These are phyloP conservation scores for Termitomyces sp. DNA, from an alignment of 768 basidiomycete species.

Conservation along the genomic window DNA sequence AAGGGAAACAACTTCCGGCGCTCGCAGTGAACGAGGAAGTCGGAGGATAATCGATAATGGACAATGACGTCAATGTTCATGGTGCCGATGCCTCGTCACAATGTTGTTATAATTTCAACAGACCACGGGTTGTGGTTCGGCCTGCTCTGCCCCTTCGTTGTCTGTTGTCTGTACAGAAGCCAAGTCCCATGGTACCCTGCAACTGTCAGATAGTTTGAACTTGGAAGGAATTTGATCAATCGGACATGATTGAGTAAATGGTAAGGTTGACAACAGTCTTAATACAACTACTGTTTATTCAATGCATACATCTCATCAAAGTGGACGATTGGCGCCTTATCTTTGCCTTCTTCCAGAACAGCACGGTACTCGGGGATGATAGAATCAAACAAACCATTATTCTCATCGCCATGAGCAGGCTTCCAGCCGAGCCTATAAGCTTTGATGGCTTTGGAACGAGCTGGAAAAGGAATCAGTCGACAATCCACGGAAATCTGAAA, in stretches of 20 bases:
- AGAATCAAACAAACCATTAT: constrained; percentile 12
- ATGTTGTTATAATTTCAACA: too few species aligned
- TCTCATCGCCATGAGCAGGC: constrained; percentile 10
- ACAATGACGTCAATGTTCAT: too few species aligned
- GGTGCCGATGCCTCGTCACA: too few species aligned
- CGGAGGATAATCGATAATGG: too few species aligned
- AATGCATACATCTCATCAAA: constrained; percentile 16
- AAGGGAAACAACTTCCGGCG: too few species aligned
- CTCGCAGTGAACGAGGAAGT: too few species aligned
- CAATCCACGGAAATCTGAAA: neutral
- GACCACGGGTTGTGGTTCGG: too few species aligned
- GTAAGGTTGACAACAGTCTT: neutral
- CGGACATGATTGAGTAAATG: neutral
- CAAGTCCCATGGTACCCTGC: too few species aligned
- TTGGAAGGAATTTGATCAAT: neutral
- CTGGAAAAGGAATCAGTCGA: neutral
- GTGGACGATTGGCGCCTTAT: constrained; percentile 12
- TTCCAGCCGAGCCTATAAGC: constrained; percentile 12
- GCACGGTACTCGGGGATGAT: constrained; percentile 10
- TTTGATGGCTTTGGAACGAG: constrained; percentile 11
- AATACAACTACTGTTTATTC: constrained; percentile 1
- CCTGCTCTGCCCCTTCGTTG: too few species aligned
- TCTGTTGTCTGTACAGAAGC: too few species aligned
- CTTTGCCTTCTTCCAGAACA: constrained; percentile 12
- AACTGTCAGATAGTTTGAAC: neutral